phyloP scores from a whole-genome alignment of 1,284 basidiomycete genomes.

The Cutaneotrichosporon sp. region DNA sequence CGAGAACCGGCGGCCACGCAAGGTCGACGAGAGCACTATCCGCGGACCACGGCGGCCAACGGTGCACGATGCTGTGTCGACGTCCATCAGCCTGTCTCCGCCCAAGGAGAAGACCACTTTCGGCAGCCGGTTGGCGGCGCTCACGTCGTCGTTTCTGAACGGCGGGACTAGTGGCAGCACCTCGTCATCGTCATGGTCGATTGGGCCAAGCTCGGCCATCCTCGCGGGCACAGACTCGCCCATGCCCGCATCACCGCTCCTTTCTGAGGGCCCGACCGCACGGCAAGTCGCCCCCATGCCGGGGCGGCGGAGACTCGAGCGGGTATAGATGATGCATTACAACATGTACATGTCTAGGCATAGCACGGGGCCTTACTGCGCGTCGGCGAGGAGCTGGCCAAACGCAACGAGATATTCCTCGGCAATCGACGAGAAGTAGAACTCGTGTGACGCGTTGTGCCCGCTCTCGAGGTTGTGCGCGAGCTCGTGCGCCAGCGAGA shows the following conservation, averaged over 20 bases:
- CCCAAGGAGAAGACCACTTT: not conserved
- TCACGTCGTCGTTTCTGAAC: not conserved
- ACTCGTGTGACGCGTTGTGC: constrained; percentile 69
- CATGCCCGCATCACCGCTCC: not conserved
- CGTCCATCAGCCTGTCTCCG: not conserved
- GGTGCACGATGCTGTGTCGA: not conserved
- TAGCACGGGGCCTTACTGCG: not conserved
- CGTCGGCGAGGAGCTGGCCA: constrained; percentile 4
- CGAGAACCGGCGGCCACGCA: constrained; percentile 1
- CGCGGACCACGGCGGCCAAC: not conserved
- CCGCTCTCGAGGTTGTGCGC: constrained; percentile 49
- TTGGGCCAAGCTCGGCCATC: not conserved
- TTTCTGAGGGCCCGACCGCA: not conserved
- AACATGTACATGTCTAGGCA: not conserved
- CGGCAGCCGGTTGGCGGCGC: not conserved
- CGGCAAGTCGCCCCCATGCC: not conserved
- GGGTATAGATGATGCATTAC: not conserved
- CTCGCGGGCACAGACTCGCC: not conserved
- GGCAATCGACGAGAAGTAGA: constrained; percentile 89
- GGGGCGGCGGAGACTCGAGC: not conserved
- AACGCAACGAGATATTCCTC: constrained; percentile 59
- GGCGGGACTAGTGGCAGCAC: not conserved
- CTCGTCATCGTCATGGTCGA: not conserved
- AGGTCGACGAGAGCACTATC: not conserved
- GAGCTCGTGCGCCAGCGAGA: constrained; percentile 75